Conservation (phyloP, 768 basidiomycete species). For the Vararia minispora region DNA sequence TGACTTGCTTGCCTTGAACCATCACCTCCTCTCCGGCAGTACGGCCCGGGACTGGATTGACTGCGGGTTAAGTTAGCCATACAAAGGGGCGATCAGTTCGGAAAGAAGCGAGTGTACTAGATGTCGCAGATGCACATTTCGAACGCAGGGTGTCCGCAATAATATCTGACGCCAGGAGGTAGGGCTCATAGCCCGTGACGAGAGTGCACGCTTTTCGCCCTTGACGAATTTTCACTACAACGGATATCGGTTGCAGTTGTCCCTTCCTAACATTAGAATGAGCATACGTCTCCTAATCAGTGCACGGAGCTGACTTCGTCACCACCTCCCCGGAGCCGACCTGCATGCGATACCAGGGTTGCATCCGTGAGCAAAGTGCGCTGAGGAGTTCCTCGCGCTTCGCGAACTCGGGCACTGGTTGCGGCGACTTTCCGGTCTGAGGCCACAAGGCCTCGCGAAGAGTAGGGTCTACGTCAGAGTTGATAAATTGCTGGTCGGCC, state of each 20-base stretch:
- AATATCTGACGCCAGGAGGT: constrained; percentile 52
- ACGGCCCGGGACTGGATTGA: constrained; percentile 51
- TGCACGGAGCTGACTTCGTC: constrained; percentile 36
- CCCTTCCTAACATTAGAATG: constrained; percentile 53
- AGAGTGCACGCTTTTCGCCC: constrained; percentile 69
- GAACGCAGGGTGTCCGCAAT: constrained; percentile 73
- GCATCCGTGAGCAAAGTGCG: constrained; percentile 55
- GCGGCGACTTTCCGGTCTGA: constrained; percentile 16
- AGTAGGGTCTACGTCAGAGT: constrained; percentile 37
- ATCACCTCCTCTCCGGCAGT: constrained; percentile 54
- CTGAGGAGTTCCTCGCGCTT: constrained; percentile 54
- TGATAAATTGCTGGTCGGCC: constrained; percentile 57
- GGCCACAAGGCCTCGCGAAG: constrained; percentile 22
- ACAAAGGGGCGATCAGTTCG: background rate
- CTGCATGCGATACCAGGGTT: constrained; percentile 59
- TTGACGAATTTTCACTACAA: constrained; percentile 64
- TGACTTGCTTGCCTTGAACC: constrained; percentile 77
- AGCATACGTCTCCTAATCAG: background rate
- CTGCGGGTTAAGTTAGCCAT: constrained; percentile 22
- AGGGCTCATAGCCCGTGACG: constrained; percentile 74
- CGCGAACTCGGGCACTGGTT: constrained; percentile 34
- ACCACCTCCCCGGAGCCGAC: constrained; percentile 44
- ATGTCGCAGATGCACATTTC: constrained; percentile 69
- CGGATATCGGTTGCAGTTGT: constrained; percentile 51
- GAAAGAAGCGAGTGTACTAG: constrained; percentile 29